These are phyloP conservation scores for Verticillium nubilum DNA, from an alignment of 2,329 filamentous ascomycete species.

Conservation along the genomic window DNA sequence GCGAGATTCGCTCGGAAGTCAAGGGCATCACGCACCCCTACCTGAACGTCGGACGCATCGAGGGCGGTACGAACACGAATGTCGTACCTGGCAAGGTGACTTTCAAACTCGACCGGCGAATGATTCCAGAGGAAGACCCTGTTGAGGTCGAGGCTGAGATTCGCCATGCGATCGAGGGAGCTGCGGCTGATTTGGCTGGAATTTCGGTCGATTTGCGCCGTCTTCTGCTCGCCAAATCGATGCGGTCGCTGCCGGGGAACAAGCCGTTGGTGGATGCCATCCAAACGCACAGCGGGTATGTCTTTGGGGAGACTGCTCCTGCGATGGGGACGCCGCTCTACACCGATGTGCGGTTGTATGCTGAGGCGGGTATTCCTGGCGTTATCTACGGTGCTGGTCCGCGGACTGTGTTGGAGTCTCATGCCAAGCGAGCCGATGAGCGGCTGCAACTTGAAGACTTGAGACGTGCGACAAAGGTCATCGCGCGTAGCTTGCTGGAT, in stretches of 20 bases:
- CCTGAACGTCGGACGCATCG: constrained; percentile 9
- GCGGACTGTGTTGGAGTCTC: constrained; percentile 7
- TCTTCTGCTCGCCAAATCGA: constrained; percentile 5
- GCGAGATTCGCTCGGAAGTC: constrained; percentile 2
- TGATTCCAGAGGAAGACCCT: constrained; percentile 6
- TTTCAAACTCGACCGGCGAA: constrained; percentile 9
- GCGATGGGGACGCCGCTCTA: constrained; percentile 6
- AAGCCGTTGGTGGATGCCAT: constrained; percentile 3
- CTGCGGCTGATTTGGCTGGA: background rate
- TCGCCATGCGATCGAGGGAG: constrained; percentile 1
- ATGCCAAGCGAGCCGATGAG: constrained; percentile 9
- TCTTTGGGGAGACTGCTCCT: constrained; percentile 1
- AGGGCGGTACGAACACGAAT: constrained; percentile 9
- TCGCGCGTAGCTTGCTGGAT: constrained; percentile 2
- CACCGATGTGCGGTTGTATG: constrained; percentile 8
- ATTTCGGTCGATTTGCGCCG: constrained; percentile 3
- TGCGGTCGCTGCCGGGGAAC: constrained; percentile 4
- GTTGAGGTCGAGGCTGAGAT: constrained; percentile 7
- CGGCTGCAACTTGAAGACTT: constrained; percentile 7
- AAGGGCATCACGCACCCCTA: constrained; percentile 7
- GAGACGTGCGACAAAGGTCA: constrained; percentile 2
- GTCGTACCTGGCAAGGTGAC: constrained; percentile 6
- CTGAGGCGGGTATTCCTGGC: constrained; percentile 7
- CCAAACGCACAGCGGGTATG: background rate
- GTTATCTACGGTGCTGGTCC: constrained; percentile 9